phyloP scores from a whole-genome alignment of 2,329 filamentous ascomycete genomes.

The Dactylonectria macrodidyma region DNA sequence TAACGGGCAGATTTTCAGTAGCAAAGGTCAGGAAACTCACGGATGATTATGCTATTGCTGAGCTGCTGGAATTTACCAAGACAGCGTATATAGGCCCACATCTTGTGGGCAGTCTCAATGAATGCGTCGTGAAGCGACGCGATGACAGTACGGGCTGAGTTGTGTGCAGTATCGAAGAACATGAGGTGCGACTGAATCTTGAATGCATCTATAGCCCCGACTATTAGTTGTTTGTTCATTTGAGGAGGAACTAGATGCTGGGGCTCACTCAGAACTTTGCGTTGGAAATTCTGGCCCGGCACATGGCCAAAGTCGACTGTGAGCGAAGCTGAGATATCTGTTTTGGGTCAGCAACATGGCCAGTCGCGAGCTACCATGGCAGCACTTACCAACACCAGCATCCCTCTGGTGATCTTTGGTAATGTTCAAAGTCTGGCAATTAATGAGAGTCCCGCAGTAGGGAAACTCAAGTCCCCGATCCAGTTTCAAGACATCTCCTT shows the following conservation, averaged over 20 bases:
- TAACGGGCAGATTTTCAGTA: not conserved
- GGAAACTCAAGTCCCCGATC: conserved; percentile 73
- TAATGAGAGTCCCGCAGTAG: conserved; percentile 87
- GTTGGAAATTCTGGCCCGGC: conserved; percentile 84
- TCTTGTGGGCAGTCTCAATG: conserved; percentile 82
- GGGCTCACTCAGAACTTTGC: conserved; percentile 79
- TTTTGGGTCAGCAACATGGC: conserved; percentile 1
- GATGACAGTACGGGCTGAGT: conserved; percentile 77
- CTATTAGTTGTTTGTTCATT: not conserved
- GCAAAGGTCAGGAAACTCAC: conserved; percentile 58
- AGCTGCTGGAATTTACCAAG: conserved; percentile 73
- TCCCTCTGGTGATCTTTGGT: conserved; percentile 74
- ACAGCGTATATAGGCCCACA: conserved; percentile 73
- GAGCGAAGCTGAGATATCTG: conserved; percentile 75
- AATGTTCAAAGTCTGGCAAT: conserved; percentile 82
- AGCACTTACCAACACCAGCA: conserved; percentile 63
- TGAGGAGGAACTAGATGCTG: not conserved
- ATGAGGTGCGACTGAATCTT: conserved; percentile 89
- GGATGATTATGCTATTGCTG: conserved; percentile 71
- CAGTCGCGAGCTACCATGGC: not conserved
- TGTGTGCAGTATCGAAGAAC: conserved; percentile 86
- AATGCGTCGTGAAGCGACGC: conserved; percentile 84
- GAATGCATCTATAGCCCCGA: conserved; percentile 69
- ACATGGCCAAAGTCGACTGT: conserved; percentile 82
- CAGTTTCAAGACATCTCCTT: conserved; percentile 65